A percentile compares a stretch with the other conserved stretches of the same genome.
Evolutionary conservation across 371 early-diverging fungal genomes (phyloP).

Genomic region (Mortierella sp.): DNA sequence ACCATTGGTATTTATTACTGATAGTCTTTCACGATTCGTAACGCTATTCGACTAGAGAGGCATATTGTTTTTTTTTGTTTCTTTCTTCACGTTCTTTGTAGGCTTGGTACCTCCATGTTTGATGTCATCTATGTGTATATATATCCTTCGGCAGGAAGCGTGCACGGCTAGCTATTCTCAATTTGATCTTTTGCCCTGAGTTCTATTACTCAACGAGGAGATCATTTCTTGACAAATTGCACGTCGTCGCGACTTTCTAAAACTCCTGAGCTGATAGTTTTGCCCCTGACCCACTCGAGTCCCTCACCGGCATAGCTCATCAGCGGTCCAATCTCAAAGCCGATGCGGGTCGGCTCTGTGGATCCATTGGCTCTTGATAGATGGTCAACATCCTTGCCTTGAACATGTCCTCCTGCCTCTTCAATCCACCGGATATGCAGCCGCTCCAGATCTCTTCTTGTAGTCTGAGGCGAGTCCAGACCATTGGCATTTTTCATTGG

Average conservation of each 20-base stretch:
- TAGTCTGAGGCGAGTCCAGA: constrained; percentile 74
- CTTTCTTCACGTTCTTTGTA: no score
- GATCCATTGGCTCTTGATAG: constrained; percentile 4
- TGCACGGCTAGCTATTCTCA: no score
- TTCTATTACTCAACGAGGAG: no score
- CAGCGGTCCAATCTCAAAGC: constrained; percentile 40
- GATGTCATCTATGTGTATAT: no score
- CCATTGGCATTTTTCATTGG: constrained; percentile 79
- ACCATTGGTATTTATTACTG: no score
- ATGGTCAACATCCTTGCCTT: constrained; percentile 23
- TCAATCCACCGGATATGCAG: constrained; percentile 54
- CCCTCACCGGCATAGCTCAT: constrained; percentile 35
- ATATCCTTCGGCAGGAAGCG: no score
- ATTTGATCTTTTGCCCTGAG: no score
- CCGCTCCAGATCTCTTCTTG: constrained; percentile 65
- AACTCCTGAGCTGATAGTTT: constrained; percentile 13
- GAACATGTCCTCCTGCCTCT: constrained; percentile 50
- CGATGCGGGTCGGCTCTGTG: constrained; percentile 3
- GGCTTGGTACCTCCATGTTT: no score
- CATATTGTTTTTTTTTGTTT: no score
- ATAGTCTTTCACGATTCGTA: no score
- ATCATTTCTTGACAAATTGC: constrained; percentile 3
- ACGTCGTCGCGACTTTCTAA: constrained; percentile 23
- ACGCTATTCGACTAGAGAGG: no score
- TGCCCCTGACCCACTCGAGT: constrained; percentile 26